These are phyloP conservation scores for Fusarium virguliforme DNA, from an alignment of 2,329 filamentous ascomycete species.

Conservation along the genomic window DNA sequence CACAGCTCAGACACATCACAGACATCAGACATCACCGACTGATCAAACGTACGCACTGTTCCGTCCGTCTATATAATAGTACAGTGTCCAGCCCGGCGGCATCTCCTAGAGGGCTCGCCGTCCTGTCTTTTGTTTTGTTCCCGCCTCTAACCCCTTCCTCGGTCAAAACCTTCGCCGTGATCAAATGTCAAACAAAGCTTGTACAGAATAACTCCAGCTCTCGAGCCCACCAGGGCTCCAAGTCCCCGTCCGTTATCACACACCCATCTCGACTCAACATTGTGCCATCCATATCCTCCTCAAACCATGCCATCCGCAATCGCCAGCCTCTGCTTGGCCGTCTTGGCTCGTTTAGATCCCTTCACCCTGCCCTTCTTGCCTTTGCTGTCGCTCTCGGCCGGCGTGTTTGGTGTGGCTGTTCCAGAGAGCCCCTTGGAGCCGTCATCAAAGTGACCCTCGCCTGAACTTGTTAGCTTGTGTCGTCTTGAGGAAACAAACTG, in stretches of 20 bases:
- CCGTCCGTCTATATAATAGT: constrained; percentile 52
- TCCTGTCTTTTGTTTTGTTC: constrained; percentile 43
- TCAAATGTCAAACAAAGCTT: constrained; percentile 28
- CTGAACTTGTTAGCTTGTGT: constrained; percentile 64
- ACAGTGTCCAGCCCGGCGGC: constrained; percentile 40
- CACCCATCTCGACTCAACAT: constrained; percentile 32
- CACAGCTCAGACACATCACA: neutral
- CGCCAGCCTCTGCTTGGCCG: constrained; percentile 77
- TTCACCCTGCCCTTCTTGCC: constrained; percentile 74
- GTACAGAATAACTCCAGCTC: constrained; percentile 40
- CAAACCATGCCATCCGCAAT: constrained; percentile 73
- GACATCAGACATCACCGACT: neutral
- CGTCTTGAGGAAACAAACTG: constrained; percentile 32
- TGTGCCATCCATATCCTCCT: constrained; percentile 36
- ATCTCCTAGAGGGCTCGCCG: constrained; percentile 21
- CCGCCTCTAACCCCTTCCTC: constrained; percentile 46
- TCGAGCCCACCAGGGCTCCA: constrained; percentile 29
- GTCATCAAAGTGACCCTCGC: constrained; percentile 97
- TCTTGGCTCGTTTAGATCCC: constrained; percentile 71
- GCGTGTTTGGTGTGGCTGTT: constrained; percentile 86
- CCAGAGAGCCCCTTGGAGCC: constrained; percentile 73
- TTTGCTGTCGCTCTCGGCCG: constrained; percentile 72
- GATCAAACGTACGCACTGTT: constrained; percentile 31
- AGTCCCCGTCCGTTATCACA: constrained; percentile 46
- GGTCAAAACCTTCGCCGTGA: constrained; percentile 28